Percentiles rank a stretch among this genome's conserved stretches.
These are phyloP conservation scores for Ophiorrhiza pumila DNA, from an alignment of 257 asterid genomes.

Conservation along the genomic window DNA sequence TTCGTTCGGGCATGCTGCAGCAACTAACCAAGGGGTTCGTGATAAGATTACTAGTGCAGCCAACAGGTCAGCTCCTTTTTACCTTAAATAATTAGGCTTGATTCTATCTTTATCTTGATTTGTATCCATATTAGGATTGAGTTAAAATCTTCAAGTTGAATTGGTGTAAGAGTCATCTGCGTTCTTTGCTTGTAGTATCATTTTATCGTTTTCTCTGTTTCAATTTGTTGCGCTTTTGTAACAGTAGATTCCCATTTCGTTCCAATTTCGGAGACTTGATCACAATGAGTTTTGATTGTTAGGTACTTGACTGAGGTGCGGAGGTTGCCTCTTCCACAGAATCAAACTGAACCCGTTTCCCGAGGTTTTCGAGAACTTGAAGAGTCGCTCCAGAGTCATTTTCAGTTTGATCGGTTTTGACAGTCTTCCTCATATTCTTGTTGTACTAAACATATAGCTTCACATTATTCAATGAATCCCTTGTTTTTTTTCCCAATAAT, in stretches of 20 bases:
- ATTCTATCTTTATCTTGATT: neutral
- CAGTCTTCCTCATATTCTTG: neutral
- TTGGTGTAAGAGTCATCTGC: neutral
- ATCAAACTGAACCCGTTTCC: constrained; percentile 74
- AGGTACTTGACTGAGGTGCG: constrained; percentile 94
- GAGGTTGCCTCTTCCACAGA: constrained; percentile 74
- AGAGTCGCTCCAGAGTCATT: constrained; percentile 69
- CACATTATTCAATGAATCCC: neutral
- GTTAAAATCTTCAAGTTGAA: neutral
- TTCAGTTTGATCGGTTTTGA: constrained; percentile 50
- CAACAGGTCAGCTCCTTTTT: constrained; percentile 48
- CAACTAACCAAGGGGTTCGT: constrained; percentile 68
- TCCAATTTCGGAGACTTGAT: neutral
- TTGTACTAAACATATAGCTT: neutral
- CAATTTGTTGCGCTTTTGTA: neutral
- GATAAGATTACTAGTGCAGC: constrained; percentile 86
- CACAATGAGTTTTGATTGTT: neutral
- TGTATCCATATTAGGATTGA: neutral
- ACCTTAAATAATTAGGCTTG: neutral
- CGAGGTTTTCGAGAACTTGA: constrained; percentile 85
- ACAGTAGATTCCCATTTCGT: neutral
- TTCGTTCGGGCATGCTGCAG: constrained; percentile 53
- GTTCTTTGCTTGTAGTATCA: neutral
- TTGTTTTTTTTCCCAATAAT: neutral
- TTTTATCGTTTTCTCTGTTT: neutral